A percentile compares a stretch with the other conserved stretches of the same genome.
phyloP scores from a whole-genome alignment of 1,284 basidiomycete genomes.

The Leccinum angustisporum region DNA sequence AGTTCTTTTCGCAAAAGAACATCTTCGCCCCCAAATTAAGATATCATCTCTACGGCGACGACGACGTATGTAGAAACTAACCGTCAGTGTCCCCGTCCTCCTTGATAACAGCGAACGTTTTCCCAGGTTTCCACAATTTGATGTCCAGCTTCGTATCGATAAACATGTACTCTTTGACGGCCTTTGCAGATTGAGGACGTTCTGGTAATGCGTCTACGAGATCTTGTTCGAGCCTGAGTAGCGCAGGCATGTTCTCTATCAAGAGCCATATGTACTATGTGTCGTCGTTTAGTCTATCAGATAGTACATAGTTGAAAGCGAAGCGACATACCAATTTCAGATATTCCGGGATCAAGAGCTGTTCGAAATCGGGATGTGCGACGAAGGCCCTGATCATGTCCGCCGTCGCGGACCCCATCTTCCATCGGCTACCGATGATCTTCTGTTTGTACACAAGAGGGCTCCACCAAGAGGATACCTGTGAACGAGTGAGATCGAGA shows the following conservation, averaged over 20 bases:
- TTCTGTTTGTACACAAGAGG: neutral
- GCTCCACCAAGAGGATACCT: neutral
- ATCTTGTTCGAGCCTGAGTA: neutral
- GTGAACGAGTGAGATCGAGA: no score
- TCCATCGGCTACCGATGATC: neutral
- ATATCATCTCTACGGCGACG: no score
- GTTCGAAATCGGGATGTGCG: neutral
- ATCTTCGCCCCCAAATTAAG: no score
- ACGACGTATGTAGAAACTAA: neutral
- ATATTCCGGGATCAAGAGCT: neutral
- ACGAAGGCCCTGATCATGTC: neutral
- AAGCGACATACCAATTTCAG: neutral
- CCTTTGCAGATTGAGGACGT: neutral
- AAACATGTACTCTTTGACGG: neutral
- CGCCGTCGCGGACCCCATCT: neutral
- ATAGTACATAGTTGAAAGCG: no score
- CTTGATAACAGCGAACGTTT: neutral
- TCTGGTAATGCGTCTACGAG: rapidly evolving
- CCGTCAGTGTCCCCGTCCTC: neutral
- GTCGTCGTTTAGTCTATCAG: no score
- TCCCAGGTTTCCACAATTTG: neutral
- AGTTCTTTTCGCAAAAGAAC: neutral
- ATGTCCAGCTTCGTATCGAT: neutral
- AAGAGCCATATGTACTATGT: neutral
- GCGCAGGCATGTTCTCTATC: neutral